Evolutionary conservation across 352 stramenopile species (phyloP).

Genomic region (Phytophthora citrophthora): DNA sequence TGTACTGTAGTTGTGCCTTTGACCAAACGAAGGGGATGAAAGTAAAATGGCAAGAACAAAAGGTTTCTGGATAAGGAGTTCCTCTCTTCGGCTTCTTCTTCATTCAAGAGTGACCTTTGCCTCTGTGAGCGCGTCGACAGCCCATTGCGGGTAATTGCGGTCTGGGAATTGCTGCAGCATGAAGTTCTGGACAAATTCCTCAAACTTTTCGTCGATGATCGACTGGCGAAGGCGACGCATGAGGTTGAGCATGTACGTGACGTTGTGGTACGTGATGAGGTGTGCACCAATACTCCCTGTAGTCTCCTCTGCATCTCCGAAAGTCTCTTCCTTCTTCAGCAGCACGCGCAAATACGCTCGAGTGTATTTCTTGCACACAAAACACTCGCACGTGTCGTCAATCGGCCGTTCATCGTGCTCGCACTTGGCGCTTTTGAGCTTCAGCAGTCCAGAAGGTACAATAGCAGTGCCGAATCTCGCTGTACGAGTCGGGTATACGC

Average conservation of each 20-base stretch:
- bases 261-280: slow-evolving; percentile 85
- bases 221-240: slow-evolving; percentile 74
- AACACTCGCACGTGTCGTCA: slow-evolving; percentile 70
- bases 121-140: slow-evolving; percentile 68
- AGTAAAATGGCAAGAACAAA: slow-evolving; percentile 32
- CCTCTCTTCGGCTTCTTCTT: neutral
- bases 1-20: slow-evolving; percentile 26
- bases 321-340: slow-evolving; percentile 74
- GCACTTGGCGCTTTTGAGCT: slow-evolving; percentile 70
- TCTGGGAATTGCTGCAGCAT: slow-evolving; percentile 77
- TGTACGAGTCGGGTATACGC: slow-evolving; percentile 97
- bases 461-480: slow-evolving; percentile 96
- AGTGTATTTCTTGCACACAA: slow-evolving; percentile 79
- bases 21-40: slow-evolving; percentile 22
- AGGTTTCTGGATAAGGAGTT: slow-evolving; percentile 22
- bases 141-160: slow-evolving; percentile 65
- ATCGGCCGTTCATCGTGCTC: slow-evolving; percentile 67
- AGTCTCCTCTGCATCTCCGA: slow-evolving; percentile 28
- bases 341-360: slow-evolving; percentile 72
- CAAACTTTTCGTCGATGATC: slow-evolving; percentile 78
- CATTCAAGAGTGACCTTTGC: slow-evolving; percentile 54
- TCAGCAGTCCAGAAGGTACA: slow-evolving; percentile 67
- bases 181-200: slow-evolving; percentile 78
- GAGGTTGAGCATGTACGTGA: slow-evolving; percentile 86
- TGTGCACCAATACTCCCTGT: slow-evolving; percentile 61